Conservation (phyloP, 257 asterid genomes). For the Paraleonurus japonicus region DNA sequence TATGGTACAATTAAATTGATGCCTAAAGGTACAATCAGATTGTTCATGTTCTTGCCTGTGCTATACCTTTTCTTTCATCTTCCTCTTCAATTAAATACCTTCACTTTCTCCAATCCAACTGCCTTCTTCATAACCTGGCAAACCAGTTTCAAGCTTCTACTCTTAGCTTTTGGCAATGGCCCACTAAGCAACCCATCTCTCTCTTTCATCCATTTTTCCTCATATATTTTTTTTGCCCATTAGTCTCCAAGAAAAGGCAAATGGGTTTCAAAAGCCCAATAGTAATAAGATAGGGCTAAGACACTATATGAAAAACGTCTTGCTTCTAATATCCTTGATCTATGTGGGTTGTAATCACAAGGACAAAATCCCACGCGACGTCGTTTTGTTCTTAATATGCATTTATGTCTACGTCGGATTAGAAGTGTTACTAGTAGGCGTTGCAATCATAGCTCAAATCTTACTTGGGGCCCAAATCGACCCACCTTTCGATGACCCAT, state of each 20-base stretch:
- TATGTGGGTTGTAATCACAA: background rate
- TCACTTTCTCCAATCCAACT: slow-evolving; percentile 30
- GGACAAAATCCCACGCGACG: slow-evolving; percentile 16
- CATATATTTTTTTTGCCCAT: slow-evolving; percentile 33
- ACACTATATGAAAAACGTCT: slow-evolving; percentile 10
- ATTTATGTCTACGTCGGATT: slow-evolving; percentile 23
- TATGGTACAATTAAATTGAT: slow-evolving; percentile 33
- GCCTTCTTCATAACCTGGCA: slow-evolving; percentile 45
- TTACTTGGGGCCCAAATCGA: slow-evolving; percentile 25
- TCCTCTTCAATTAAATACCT: slow-evolving; percentile 33
- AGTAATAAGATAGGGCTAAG: background rate
- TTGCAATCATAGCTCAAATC: slow-evolving; percentile 14
- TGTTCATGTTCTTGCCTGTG: slow-evolving; percentile 38
- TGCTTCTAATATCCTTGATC: slow-evolving; percentile 22
- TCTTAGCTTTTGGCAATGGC: slow-evolving; percentile 41
- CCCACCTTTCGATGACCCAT: slow-evolving; percentile 37
- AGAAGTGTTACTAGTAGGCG: slow-evolving; percentile 32
- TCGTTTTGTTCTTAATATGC: slow-evolving; percentile 20
- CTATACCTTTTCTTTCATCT: slow-evolving; percentile 26
- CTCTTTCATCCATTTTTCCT: slow-evolving; percentile 32
- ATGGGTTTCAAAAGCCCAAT: background rate
- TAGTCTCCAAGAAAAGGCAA: slow-evolving; percentile 2
- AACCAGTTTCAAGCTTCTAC: slow-evolving; percentile 46
- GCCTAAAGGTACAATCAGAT: slow-evolving; percentile 38
- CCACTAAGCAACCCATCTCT: slow-evolving; percentile 47